Evolutionary conservation across 768 basidiomycete species (phyloP), one percentile per base, ranked within the genome.

Genomic region (Auriscalpium microsporum): DNA sequence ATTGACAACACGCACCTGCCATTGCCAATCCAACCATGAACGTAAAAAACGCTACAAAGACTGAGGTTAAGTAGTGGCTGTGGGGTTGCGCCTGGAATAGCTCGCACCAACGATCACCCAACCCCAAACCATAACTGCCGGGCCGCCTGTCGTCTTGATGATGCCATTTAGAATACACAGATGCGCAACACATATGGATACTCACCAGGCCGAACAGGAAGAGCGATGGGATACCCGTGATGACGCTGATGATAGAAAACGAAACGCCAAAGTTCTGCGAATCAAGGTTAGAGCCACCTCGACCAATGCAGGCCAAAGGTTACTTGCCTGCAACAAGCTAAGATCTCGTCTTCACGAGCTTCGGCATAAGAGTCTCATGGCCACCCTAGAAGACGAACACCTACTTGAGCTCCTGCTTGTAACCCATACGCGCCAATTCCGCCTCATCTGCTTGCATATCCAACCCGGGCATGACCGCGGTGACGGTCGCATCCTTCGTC

Each of bases 121-220:
- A 16, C 84, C 83, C 83, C 84, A 86, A 0, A 84, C 83, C 86
- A 87, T 89, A 3, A 86, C 84, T 0, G 75, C 86, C 0, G 86
- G 85, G 8, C 87, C 87, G 44, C 87, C 86, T 0, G 85, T 88
- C 48, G 79, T 84, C 82, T 87, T n/a, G 11, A 17, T 21, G 9
- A 7, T 21, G 50, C 50, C 49, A 56, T 17, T 53, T 38, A 50
- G 35, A 19, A 28, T 8, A 14, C 17, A 19, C 9, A 35, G 5
- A 53, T 10, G 59, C 42, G 13, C 23, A 42, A 23, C 4, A 13
- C 49, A 17, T 28, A 28, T 28, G 28, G 17, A 23, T 8, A 70
- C 81, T 57, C 62, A 86, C 84, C 66, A 87, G 60, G 16, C 86
- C 86, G 69, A 80, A 87, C 45, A 79, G 64, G 61, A 88, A 88